Conservation (phyloP, 495 filamentous ascomycete species). For the Xylaria grammica region DNA sequence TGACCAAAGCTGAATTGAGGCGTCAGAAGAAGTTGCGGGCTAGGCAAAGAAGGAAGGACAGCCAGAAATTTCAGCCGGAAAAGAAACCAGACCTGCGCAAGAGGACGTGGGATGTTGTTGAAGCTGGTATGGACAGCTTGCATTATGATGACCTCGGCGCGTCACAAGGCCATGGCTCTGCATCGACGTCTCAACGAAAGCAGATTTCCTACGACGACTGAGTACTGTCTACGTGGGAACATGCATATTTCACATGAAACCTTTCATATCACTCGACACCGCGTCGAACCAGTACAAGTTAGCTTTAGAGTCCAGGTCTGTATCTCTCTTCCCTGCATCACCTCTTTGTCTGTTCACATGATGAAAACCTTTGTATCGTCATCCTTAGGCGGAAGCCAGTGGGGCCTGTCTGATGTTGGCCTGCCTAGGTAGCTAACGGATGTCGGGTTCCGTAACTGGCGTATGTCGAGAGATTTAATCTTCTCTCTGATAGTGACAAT, state of each 20-base stretch:
- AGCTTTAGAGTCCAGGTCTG: conserved; percentile 24
- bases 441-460: too few relatives aligned
- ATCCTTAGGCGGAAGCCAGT: conserved; percentile 67
- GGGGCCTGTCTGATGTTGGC: conserved; percentile 33
- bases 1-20: conserved; percentile 36
- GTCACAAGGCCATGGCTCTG: conserved; percentile 23
- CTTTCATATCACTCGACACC: not conserved
- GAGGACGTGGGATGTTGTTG: conserved; percentile 63
- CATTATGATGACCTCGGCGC: conserved; percentile 55
- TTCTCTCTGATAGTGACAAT: conserved; percentile 62
- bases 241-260: not conserved
- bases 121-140: conserved; percentile 54
- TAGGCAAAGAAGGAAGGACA: conserved; percentile 41
- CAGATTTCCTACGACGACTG: conserved; percentile 58
- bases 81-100: conserved; percentile 61
- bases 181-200: conserved; percentile 43
- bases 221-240: conserved; percentile 16
- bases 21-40: conserved; percentile 31
- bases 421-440: too few relatives aligned
- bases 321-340: conserved; percentile 18
- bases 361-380: conserved; percentile 70
- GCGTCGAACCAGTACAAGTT: not conserved
- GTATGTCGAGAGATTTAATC: conserved; percentile 63
- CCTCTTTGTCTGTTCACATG: conserved; percentile 40
- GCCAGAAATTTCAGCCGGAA: conserved; percentile 47